Base-by-base conservation (phyloP, 257 asterid genomes). In the Knoxia roxburghii region DNA sequence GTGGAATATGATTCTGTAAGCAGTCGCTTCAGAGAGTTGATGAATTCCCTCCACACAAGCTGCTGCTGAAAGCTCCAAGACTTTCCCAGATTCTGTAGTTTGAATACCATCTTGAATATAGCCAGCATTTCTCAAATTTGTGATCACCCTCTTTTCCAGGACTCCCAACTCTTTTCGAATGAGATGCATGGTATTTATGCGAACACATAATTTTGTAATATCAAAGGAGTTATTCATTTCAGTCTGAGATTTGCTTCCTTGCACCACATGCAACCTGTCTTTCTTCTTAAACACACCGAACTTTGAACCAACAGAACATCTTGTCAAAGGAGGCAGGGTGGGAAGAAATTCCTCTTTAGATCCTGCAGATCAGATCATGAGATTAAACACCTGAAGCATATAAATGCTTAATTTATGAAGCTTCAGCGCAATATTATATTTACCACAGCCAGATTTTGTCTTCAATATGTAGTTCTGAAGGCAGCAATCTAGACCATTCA, bases 361-460 rank as follows among this genome's bases (percentile, higher is more conserved):
- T 78, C 96, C 98, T 92, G 91, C 73, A 69, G 23, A 67, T 30
- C 40, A 53, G 13, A 57, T 59, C 27, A 20, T 32, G 20, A 27
- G 24, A 49, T 56, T 17, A 46, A 68, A 45, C 63, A 17, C 58
- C 10, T 15, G 17, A 57, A 46, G 60, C 7, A 39, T 40, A 56
- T 26, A 49, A 65, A 24, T 27, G 33, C 26, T 13, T 7, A 17
- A 12, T n/a, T n/a, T n/a, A n/a, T 18, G 20, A 11, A 53, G 26
- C 55, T 41, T 45, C 61, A 54, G 68, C 7, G 30, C 26, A 68
- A 46, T 18, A 26, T 27, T 67, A 50, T 54, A 59, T 73, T 82
- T 86, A 92, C 97, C 98, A 52, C 96, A 87, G 65, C 90, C 95
- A 72, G 87, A 86, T 79, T 72, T 80, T 48, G 95, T 84, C 81